A percentile compares a stretch with the other conserved stretches of the same genome.
Evolutionary conservation across 2,329 filamentous ascomycete genomes (phyloP).

Genomic region (Onygenales sp.): DNA sequence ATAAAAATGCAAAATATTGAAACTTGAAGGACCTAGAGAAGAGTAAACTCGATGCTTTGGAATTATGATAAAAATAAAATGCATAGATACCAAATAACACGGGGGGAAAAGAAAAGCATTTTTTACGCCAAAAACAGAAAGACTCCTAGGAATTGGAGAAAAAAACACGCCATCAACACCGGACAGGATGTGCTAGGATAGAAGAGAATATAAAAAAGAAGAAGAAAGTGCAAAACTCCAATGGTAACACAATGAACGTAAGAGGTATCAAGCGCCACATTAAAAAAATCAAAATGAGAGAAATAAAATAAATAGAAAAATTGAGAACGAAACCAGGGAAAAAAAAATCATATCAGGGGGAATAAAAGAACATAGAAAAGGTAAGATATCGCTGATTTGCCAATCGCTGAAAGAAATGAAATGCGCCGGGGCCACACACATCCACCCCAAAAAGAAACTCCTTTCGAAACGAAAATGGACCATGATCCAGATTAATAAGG

Average conservation of each 20-base stretch:
- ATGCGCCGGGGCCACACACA: too few relatives aligned
- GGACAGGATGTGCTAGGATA: too few relatives aligned
- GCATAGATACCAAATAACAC: neutral
- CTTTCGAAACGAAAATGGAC: neutral
- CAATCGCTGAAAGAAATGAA: neutral
- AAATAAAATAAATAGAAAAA: neutral
- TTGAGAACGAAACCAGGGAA: neutral
- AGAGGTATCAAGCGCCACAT: neutral
- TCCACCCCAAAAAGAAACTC: neutral
- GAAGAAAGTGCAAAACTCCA: too few relatives aligned
- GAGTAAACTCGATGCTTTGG: neutral
- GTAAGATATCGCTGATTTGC: neutral
- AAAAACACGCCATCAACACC: too few relatives aligned
- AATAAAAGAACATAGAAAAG: neutral
- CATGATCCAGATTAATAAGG: conserved; percentile 12
- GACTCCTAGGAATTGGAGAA: too few relatives aligned
- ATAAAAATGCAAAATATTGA: neutral
- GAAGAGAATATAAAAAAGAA: too few relatives aligned
- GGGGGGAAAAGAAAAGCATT: neutral
- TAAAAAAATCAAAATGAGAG: neutral
- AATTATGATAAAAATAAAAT: neutral
- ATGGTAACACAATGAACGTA: too few relatives aligned
- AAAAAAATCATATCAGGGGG: neutral
- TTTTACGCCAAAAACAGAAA: too few relatives aligned
- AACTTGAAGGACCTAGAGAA: neutral